These are phyloP conservation scores for Aspergillus sp. DNA, from an alignment of 2,329 filamentous ascomycete species.

Conservation along the genomic window DNA sequence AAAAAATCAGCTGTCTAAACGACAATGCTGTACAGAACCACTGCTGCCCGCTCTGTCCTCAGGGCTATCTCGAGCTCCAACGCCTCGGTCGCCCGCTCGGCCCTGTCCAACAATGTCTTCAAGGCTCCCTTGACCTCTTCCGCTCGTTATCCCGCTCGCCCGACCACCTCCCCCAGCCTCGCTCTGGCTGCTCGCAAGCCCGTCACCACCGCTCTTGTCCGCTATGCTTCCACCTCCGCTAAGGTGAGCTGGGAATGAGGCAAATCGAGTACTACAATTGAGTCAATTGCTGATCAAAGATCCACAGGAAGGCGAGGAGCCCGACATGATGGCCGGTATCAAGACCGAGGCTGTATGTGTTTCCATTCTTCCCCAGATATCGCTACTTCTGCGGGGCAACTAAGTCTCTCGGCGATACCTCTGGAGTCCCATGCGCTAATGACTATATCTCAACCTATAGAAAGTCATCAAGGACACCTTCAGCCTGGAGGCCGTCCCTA, in stretches of 20 bases:
- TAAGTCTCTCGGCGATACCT: neutral
- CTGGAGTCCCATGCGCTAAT: neutral
- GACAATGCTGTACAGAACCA: conserved; percentile 50
- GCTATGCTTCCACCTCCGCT: conserved; percentile 46
- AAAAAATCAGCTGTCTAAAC: conserved; percentile 34
- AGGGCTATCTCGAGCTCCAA: conserved; percentile 48
- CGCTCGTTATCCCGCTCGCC: conserved; percentile 39
- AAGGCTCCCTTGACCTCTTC: conserved; percentile 49
- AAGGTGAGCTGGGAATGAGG: conserved; percentile 48
- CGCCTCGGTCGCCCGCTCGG: conserved; percentile 44
- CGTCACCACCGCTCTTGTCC: conserved; percentile 51
- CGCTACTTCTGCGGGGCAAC: neutral
- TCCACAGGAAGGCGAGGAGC: conserved; percentile 42
- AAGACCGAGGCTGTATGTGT: conserved; percentile 60
- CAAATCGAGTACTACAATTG: conserved; percentile 23
- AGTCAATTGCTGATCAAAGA: conserved; percentile 53
- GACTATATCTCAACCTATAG: conserved; percentile 40
- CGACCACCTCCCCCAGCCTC: conserved; percentile 40
- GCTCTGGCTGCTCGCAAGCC: conserved; percentile 49
- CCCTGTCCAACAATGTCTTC: conserved; percentile 44
- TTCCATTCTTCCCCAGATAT: conserved; percentile 8
- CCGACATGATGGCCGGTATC: conserved; percentile 56
- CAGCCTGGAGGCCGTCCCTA: conserved; percentile 64
- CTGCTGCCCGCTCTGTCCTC: conserved; percentile 47
- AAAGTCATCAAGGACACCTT: conserved; percentile 70